Percentiles rank a stretch among this genome's conserved stretches.
phyloP scores from a whole-genome alignment of 352 stramenopile species.

The Pythium pectinolyticum region DNA sequence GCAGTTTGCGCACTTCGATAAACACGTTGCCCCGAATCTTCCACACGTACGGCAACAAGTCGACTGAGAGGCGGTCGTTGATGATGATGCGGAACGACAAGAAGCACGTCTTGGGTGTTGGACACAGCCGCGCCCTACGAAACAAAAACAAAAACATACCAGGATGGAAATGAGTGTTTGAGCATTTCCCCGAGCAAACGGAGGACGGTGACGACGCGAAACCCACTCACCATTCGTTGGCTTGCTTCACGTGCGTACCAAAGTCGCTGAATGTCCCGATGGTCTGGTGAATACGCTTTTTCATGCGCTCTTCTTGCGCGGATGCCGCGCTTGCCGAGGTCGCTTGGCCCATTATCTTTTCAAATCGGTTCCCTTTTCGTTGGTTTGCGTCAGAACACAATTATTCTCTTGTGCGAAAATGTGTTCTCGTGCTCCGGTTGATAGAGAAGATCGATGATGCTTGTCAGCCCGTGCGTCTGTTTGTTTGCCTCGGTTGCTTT shows the following conservation, averaged over 20 bases:
- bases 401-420: neutral
- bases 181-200: too few relatives aligned
- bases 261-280: conserved; percentile 79
- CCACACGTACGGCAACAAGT: conserved; percentile 77
- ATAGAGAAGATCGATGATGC: too few relatives aligned
- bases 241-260: conserved; percentile 64
- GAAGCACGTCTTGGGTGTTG: conserved; percentile 75
- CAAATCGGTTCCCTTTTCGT: neutral
- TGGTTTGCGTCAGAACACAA: conserved; percentile 1
- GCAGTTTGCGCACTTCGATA: conserved; percentile 74
- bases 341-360: conserved; percentile 64
- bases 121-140: conserved; percentile 53
- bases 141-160: neutral
- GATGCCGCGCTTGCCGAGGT: conserved; percentile 34
- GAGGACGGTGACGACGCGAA: neutral
- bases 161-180: conserved; percentile 1
- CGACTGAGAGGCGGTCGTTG: conserved; percentile 53
- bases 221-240: conserved; percentile 70
- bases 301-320: conserved; percentile 70
- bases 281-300: conserved; percentile 61
- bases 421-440: too few relatives aligned
- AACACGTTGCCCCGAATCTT: conserved; percentile 64
- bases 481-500: neutral
- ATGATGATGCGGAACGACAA: conserved; percentile 74
- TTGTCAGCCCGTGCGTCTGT: too few relatives aligned